These are phyloP conservation scores for Globisporangium echinulatum DNA, from an alignment of 352 stramenopile species.

Conservation along the genomic window DNA sequence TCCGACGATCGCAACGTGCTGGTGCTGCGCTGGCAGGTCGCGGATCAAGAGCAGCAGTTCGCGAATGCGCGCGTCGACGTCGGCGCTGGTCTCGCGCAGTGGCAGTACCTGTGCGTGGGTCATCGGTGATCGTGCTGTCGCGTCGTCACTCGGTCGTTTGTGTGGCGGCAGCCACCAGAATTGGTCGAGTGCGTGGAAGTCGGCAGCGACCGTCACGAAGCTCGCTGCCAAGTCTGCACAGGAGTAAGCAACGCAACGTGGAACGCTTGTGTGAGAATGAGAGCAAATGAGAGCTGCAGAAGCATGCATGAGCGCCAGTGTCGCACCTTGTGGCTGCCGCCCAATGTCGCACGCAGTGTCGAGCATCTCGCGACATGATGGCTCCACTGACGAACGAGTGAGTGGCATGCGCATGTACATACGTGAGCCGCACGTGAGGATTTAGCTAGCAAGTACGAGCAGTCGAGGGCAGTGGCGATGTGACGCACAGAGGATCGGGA, in stretches of 20 bases:
- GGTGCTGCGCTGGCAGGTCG: slow-evolving; percentile 35
- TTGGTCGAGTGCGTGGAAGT: slow-evolving; percentile 38
- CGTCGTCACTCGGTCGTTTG: slow-evolving; percentile 17
- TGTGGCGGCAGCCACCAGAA: slow-evolving; percentile 61
- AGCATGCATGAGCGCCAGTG: neutral
- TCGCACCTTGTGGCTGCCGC: slow-evolving; percentile 35
- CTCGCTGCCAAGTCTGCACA: slow-evolving; percentile 27
- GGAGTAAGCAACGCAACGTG: neutral
- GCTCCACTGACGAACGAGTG: slow-evolving; percentile 42
- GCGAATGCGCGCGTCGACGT: slow-evolving; percentile 64
- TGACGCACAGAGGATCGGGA: slow-evolving; percentile 48
- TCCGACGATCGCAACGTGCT: slow-evolving; percentile 73
- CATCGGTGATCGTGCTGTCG: slow-evolving; percentile 18
- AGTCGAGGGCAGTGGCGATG: too few relatives aligned
- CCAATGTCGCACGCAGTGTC: slow-evolving; percentile 83
- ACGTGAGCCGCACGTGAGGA: neutral
- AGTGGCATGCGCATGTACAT: neutral
- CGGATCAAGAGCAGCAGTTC: slow-evolving; percentile 46
- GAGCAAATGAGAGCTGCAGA: neutral
- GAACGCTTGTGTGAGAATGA: neutral
- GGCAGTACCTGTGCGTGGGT: slow-evolving; percentile 41
- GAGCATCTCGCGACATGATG: slow-evolving; percentile 74
- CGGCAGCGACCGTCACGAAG: slow-evolving; percentile 24
- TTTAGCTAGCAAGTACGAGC: neutral
- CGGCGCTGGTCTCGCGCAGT: slow-evolving; percentile 44